Conservation (phyloP, 805 yeast genomes). For the Yarrowia alimentaria region DNA sequence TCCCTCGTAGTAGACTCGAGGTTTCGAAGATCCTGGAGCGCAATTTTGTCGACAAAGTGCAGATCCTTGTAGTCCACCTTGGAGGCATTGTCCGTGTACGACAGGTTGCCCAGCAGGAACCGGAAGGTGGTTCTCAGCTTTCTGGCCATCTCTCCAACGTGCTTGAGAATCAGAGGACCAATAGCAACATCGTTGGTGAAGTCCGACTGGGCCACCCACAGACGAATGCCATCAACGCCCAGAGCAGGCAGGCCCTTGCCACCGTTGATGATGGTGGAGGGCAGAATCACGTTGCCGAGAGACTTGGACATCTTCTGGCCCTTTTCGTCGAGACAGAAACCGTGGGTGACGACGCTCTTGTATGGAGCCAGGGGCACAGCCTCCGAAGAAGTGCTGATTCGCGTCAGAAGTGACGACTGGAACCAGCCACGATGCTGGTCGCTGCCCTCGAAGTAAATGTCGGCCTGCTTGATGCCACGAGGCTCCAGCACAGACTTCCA, state of each 20-base stretch:
- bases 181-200: constrained; percentile 77
- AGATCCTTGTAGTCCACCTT: constrained; percentile 34
- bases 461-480: constrained; percentile 50
- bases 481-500: constrained; percentile 55
- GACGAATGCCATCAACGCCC: constrained; percentile 87
- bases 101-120: constrained; percentile 76
- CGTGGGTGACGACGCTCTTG: constrained; percentile 80
- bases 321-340: constrained; percentile 82
- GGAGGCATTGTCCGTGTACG: constrained; percentile 38
- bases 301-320: constrained; percentile 94
- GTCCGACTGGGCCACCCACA: constrained; percentile 88
- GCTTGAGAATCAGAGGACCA: constrained; percentile 66
- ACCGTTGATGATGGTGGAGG: constrained; percentile 64
- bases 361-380: constrained; percentile 58
- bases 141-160: constrained; percentile 76
- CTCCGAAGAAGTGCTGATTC: constrained; percentile 50
- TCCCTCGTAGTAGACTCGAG: constrained; percentile 46
- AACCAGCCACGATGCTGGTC: constrained; percentile 99
- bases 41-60: constrained; percentile 53
- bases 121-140: constrained; percentile 79
- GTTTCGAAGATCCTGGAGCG: constrained; percentile 53
- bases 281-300: constrained; percentile 75
- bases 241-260: constrained; percentile 55
- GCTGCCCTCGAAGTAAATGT: constrained; percentile 92
- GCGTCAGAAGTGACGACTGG: constrained; percentile 85